A percentile compares a stretch with the other conserved stretches of the same genome.
Evolutionary conservation across 169 alveolate species (phyloP).

Genomic region (Babesia gibsoni): DNA sequence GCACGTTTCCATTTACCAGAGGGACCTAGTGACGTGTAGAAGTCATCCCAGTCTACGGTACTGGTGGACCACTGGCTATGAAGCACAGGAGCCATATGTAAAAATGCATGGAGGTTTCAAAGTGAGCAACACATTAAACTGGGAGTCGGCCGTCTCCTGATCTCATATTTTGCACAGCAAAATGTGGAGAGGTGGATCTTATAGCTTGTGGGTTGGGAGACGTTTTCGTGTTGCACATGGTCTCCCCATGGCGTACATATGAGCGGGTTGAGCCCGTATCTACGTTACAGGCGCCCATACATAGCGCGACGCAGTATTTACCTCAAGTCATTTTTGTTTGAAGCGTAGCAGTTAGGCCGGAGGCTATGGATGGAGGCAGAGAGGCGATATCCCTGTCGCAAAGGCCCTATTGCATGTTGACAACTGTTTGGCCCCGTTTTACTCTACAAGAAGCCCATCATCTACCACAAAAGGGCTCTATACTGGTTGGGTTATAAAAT

Average conservation of each 20-base stretch:
- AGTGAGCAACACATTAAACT: slow-evolving; percentile 6
- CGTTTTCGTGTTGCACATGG: neutral
- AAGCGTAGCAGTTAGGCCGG: too few relatives aligned
- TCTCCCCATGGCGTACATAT: slow-evolving; percentile 25
- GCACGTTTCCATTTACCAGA: neutral
- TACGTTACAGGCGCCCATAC: too few relatives aligned
- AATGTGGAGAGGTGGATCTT: neutral
- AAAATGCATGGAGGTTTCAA: neutral
- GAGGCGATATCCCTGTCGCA: too few relatives aligned
- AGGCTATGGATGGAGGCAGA: too few relatives aligned
- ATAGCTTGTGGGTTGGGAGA: neutral
- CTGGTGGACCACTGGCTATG: slow-evolving; percentile 9
- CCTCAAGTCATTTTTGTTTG: too few relatives aligned
- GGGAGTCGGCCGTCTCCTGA: neutral
- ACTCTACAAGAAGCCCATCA: too few relatives aligned
- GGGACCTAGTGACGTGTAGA: neutral
- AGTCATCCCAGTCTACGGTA: slow-evolving; percentile 14
- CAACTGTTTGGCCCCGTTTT: neutral
- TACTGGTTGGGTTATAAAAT: too few relatives aligned
- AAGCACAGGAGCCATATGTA: slow-evolving; percentile 24
- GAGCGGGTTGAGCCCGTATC: too few relatives aligned
- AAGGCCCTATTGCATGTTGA: neutral
- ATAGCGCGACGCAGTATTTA: too few relatives aligned
- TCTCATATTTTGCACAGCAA: neutral
- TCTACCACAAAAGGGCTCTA: too few relatives aligned